These are phyloP conservation scores for Rosa persica DNA, from an alignment of 306 rosid species.

Conservation along the genomic window DNA sequence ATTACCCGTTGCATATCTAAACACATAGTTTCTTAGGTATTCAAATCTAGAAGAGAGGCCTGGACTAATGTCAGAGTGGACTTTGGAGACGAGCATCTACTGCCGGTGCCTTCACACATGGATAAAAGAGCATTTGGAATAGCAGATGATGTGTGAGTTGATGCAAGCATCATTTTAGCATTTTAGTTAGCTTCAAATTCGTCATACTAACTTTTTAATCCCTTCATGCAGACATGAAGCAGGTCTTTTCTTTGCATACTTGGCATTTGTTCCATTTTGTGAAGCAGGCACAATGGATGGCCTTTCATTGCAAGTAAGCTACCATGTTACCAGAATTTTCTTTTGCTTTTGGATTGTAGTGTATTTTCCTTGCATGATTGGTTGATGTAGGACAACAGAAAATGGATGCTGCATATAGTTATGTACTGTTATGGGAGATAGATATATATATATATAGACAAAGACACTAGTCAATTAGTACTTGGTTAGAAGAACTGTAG, in stretches of 20 bases:
- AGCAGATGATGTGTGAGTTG: conserved; percentile 85
- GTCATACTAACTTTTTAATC: conserved; percentile 15
- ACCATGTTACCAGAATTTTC: conserved; percentile 13
- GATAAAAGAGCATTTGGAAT: conserved; percentile 94
- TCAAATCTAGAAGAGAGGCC: conserved; percentile 52
- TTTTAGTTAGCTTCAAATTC: conserved; percentile 26
- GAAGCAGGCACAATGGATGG: conserved; percentile 78
- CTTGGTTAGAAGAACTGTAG: neutral
- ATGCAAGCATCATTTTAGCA: conserved; percentile 10
- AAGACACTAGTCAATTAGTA: neutral
- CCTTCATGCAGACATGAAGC: conserved; percentile 80
- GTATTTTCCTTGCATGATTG: neutral
- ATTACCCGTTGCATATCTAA: conserved; percentile 18
- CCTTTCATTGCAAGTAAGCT: conserved; percentile 87
- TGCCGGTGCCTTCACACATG: conserved; percentile 76
- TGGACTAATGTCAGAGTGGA: conserved; percentile 64
- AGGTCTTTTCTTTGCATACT: conserved; percentile 83
- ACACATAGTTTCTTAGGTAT: conserved; percentile 46
- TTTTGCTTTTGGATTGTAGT: conserved; percentile 3
- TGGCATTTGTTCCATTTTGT: conserved; percentile 92
- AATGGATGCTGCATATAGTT: neutral
- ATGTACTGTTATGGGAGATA: neutral
- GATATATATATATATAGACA: neutral
- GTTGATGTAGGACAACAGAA: neutral
- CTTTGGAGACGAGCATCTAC: conserved; percentile 84